Conservation (phyloP, 805 yeast species). For the Candida sakaeoensis region DNA sequence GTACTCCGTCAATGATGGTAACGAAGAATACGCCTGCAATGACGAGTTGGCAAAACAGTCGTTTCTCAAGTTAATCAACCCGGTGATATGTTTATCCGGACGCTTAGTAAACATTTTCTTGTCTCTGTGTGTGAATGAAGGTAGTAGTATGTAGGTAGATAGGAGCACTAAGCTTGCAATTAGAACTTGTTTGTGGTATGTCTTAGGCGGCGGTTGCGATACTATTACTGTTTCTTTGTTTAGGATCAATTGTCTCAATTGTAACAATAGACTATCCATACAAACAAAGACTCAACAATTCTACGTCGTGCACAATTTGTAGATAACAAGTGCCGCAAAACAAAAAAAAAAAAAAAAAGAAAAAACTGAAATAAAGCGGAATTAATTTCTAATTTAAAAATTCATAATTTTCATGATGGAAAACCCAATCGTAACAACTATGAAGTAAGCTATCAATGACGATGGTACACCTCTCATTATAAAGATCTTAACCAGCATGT, state of each 20-base stretch:
- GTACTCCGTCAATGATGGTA: slow-evolving; percentile 58
- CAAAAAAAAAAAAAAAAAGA: too few species aligned
- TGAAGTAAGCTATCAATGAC: slow-evolving; percentile 67
- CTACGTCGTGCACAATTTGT: too few species aligned
- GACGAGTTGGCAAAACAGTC: slow-evolving; percentile 94
- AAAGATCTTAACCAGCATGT: slow-evolving; percentile 80
- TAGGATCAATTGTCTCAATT: slow-evolving; percentile 13
- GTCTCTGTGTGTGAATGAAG: slow-evolving; percentile 10
- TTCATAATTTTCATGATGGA: slow-evolving; percentile 51
- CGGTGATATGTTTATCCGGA: slow-evolving; percentile 75
- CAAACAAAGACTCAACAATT: background rate
- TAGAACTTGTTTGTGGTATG: slow-evolving; percentile 5
- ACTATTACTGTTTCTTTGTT: slow-evolving; percentile 9
- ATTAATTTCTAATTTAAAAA: slow-evolving; percentile 20
- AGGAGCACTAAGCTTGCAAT: slow-evolving; percentile 11
- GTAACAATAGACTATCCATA: slow-evolving; percentile 11
- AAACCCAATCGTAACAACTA: slow-evolving; percentile 78
- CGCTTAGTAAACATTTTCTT: slow-evolving; percentile 45
- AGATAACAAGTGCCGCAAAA: too few species aligned
- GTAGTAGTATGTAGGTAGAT: slow-evolving; percentile 16
- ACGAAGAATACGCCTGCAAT: slow-evolving; percentile 69
- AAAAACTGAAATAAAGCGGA: too few species aligned
- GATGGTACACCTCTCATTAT: slow-evolving; percentile 90
- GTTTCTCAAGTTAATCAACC: slow-evolving; percentile 74
- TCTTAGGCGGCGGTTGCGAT: slow-evolving; percentile 2